Percentiles rank a stretch among this genome's conserved stretches.
Evolutionary conservation across 768 basidiomycete genomes (phyloP).

Genomic region (Agrocybe pediades): DNA sequence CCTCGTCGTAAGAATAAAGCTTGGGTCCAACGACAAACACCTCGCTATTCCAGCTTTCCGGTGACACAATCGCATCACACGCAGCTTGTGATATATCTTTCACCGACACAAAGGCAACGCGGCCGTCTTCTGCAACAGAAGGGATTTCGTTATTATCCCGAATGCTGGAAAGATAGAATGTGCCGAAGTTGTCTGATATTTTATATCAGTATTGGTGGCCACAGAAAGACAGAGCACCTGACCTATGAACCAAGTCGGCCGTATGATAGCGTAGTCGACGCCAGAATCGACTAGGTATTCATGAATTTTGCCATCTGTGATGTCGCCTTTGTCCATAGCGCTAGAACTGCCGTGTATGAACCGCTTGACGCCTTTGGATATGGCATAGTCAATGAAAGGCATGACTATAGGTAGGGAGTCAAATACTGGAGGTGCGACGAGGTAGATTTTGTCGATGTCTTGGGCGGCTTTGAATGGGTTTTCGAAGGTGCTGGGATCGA

Average conservation of each 20-base stretch:
- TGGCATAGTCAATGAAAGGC: conserved; percentile 31
- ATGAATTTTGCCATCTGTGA: conserved; percentile 31
- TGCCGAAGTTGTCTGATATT: conserved; percentile 31
- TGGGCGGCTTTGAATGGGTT: conserved; percentile 30
- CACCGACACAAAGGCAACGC: conserved; percentile 28
- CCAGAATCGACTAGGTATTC: conserved; percentile 32
- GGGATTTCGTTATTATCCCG: conserved; percentile 24
- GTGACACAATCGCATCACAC: conserved; percentile 27
- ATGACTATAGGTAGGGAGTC: conserved; percentile 19
- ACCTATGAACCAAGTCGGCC: conserved; percentile 43
- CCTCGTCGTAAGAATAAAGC: conserved; percentile 31
- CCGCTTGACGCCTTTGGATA: conserved; percentile 32
- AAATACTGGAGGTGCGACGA: conserved; percentile 5
- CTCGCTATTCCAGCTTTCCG: conserved; percentile 25
- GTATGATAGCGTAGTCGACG: conserved; percentile 33
- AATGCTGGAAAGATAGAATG: conserved; percentile 20
- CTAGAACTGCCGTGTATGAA: conserved; percentile 33
- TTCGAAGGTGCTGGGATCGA: conserved; percentile 29
- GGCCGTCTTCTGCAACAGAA: conserved; percentile 27
- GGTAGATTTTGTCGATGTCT: conserved; percentile 21
- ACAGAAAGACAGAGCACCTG: neutral
- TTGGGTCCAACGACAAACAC: conserved; percentile 34
- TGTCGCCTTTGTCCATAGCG: conserved; percentile 22
- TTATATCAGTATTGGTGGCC: neutral
- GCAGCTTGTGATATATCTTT: conserved; percentile 36